phyloP scores from a whole-genome alignment of 2,329 filamentous ascomycete genomes.

The Fusarium sp. region DNA sequence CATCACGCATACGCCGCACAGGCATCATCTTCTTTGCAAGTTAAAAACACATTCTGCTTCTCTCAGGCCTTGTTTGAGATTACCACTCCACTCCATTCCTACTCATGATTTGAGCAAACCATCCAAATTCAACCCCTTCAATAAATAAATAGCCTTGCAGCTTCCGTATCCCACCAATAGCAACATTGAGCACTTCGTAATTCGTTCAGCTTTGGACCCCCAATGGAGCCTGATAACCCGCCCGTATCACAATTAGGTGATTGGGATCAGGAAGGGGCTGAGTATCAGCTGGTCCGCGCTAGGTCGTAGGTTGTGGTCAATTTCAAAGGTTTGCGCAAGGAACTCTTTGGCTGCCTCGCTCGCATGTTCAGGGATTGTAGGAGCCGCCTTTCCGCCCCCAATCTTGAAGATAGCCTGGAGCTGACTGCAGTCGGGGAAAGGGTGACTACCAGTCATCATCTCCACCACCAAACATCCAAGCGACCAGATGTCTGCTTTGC shows the following conservation, averaged over 20 bases:
- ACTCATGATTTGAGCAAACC: background rate
- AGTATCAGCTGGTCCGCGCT: constrained; percentile 90
- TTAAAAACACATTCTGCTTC: constrained; percentile 29
- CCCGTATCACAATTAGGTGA: constrained; percentile 55
- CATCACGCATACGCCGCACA: constrained; percentile 24
- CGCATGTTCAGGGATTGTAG: constrained; percentile 87
- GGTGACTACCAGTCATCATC: constrained; percentile 98
- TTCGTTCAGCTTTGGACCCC: constrained; percentile 1
- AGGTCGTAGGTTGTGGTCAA: constrained; percentile 91
- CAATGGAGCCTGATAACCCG: background rate
- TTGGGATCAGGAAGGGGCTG: constrained; percentile 82
- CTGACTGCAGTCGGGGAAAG: constrained; percentile 96
- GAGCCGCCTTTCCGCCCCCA: constrained; percentile 85
- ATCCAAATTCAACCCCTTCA: background rate
- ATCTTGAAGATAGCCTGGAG: constrained; percentile 99
- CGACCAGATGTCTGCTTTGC: constrained; percentile 99
- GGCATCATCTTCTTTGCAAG: constrained; percentile 20
- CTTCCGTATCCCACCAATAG: background rate
- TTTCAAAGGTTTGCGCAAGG: constrained; percentile 89
- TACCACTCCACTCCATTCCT: background rate
- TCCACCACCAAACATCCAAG: constrained; percentile 96
- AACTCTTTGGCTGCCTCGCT: constrained; percentile 87
- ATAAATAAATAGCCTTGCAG: background rate
- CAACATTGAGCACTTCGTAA: constrained; percentile 12
- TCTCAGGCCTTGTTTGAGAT: constrained; percentile 1